These are phyloP conservation scores for Rhexocercosporidium sp. DNA, from an alignment of 2,329 filamentous ascomycete species.

Conservation along the genomic window DNA sequence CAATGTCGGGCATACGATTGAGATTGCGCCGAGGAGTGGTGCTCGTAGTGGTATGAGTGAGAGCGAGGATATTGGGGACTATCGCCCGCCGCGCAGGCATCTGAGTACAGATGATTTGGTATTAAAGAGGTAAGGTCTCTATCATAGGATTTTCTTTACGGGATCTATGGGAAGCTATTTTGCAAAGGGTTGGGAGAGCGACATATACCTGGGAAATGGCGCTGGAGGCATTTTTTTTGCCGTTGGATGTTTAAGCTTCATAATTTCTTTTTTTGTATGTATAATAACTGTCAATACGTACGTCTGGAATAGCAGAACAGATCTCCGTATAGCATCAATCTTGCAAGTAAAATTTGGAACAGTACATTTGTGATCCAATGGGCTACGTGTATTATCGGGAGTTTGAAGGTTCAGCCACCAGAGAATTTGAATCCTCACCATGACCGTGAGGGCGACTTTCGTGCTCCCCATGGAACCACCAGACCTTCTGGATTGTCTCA, in stretches of 20 bases:
- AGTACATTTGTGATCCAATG: no score
- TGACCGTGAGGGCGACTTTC: no score
- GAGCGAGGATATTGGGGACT: background rate
- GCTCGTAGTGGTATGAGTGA: background rate
- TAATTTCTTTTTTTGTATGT: background rate
- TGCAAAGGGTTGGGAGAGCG: background rate
- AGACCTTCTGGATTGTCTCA: no score
- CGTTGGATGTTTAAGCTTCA: background rate
- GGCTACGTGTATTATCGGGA: no score
- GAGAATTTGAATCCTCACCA: no score
- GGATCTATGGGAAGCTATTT: background rate
- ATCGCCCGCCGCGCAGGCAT: background rate
- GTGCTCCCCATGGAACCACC: no score
- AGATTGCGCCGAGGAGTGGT: background rate
- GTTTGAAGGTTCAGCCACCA: no score
- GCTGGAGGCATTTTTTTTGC: background rate
- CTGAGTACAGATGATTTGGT: background rate
- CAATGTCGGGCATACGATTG: background rate
- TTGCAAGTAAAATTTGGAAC: background rate
- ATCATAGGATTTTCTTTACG: background rate
- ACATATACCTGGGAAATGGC: conserved; percentile 2
- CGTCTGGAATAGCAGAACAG: background rate
- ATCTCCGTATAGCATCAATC: background rate
- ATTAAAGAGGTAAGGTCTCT: background rate
- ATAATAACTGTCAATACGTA: background rate